Base-by-base conservation (phyloP, 164 flowering plant species). In the Stephania japonica region DNA sequence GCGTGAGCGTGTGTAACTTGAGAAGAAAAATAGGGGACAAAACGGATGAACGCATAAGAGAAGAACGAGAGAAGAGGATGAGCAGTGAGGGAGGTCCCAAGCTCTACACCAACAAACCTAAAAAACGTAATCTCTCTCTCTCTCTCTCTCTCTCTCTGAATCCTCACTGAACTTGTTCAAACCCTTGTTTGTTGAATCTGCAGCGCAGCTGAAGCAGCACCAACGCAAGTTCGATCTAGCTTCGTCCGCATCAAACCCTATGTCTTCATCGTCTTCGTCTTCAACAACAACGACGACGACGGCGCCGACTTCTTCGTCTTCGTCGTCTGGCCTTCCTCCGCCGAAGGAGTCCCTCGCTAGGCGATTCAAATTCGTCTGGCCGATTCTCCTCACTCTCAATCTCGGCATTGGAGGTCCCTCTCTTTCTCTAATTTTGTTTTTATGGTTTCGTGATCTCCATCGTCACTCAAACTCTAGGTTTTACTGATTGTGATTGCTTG, bases 361-460 rank as follows among this genome's bases (percentile, higher is more conserved):
- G 49, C 89, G 97, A 13, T 86, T 88, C 67, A 90, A 86, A 85
- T 91, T 85, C 80, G 56, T 91, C 8, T 88, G 90, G 97, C 95
- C 98, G 23, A 75, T 91, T 69, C 87, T 91, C 25, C 77, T 93
- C 81, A 76, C 88, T 50, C 91, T 84, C 61, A 91, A 90, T 81
- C 80, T 91, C 42, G 83, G 84, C 49, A 79, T 88, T 68, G 98
- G 96, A 89, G 98, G 98, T 77, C 67, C 59, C 65, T 73, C 11
- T 14, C 12, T 79, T 59, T 42, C 27, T 71, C 21, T 41, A 21
- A 7, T 42, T 68, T 32, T 67, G 38, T 16, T 66, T 18, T 7
- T 27, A 1, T 32, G 5, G 23, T 27, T 66, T 66, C 6, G 7
- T 16, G 42, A 9, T 68, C 21, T 43, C 50, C 19, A 5, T 42